These are phyloP conservation scores for Gorgonomyces haynaldii DNA, from an alignment of 192 early-diverging fungal genomes.

Conservation along the genomic window DNA sequence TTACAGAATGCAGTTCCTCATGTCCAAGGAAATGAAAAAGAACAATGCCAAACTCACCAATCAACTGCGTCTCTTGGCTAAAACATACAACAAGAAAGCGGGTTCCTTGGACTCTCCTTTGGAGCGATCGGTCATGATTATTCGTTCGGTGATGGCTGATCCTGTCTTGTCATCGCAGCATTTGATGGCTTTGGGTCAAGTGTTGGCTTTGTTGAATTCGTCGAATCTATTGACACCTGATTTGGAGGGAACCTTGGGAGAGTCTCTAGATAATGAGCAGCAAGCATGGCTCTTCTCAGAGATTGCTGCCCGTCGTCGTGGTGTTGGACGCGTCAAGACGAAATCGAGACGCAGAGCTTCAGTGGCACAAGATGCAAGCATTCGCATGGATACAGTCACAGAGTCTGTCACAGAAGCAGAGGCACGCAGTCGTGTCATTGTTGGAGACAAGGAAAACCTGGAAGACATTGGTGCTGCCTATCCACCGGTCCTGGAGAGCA, in stretches of 20 bases:
- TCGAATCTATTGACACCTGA: conserved; percentile 40
- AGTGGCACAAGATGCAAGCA: no score
- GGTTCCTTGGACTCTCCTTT: conserved; percentile 39
- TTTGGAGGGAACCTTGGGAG: conserved; percentile 22
- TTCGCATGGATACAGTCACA: no score
- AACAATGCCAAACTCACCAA: conserved; percentile 34
- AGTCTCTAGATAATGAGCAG: conserved; percentile 34
- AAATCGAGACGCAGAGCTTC: not conserved
- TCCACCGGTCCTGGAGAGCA: conserved; percentile 6
- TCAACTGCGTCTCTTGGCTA: conserved; percentile 33
- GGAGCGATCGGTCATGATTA: conserved; percentile 32
- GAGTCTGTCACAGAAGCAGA: no score
- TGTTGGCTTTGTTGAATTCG: conserved; percentile 20
- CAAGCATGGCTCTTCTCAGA: conserved; percentile 43
- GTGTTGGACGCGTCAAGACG: conserved; percentile 4
- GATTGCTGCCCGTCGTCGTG: conserved; percentile 26
- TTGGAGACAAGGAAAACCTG: no score
- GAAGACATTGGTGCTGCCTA: conserved; percentile 6
- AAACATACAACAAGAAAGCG: conserved; percentile 24
- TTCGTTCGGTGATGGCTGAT: conserved; percentile 35
- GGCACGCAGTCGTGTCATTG: no score
- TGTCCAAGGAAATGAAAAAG: conserved; percentile 20
- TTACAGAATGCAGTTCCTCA: conserved; percentile 21
- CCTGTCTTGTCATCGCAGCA: conserved; percentile 20
- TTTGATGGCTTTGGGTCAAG: conserved; percentile 21